Evolutionary conservation across 306 rosid genomes (phyloP).

Genomic region (Myrica gale): DNA sequence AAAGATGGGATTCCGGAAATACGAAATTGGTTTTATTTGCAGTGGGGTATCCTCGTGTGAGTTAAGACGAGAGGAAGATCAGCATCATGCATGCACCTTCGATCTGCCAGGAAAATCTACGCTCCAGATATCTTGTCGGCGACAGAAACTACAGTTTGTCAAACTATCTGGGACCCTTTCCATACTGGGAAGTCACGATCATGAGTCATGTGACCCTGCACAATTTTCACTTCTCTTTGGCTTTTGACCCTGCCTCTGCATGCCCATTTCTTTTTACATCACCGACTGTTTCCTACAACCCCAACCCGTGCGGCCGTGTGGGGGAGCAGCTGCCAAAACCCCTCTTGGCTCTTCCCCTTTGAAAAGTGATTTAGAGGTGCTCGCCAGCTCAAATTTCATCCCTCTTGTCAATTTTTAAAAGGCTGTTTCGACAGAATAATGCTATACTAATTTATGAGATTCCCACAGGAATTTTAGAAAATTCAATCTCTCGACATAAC

Average conservation of each 20-base stretch:
- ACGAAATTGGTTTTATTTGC: background rate
- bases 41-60: background rate
- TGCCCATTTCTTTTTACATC: background rate
- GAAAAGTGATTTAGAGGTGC: background rate
- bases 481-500: too few species aligned
- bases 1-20: background rate
- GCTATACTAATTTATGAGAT: too few species aligned
- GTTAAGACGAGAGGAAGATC: background rate
- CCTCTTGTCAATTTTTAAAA: background rate
- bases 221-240: background rate
- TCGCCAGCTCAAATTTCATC: background rate
- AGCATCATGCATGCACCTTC: conserved; percentile 13
- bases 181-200: background rate
- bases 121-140: conserved; percentile 44
- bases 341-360: too few species aligned
- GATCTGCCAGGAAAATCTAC: conserved; percentile 27
- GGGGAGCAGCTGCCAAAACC: background rate
- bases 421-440: too few species aligned
- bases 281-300: background rate
- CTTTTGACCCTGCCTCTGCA: background rate
- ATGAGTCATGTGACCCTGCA: background rate
- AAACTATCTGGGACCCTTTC: conserved; percentile 34
- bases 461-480: too few species aligned
- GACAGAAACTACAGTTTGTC: conserved; percentile 42
- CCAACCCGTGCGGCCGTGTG: background rate